Base-by-base conservation (phyloP, 148 eudicot species). In the Polygonum maritimum region DNA sequence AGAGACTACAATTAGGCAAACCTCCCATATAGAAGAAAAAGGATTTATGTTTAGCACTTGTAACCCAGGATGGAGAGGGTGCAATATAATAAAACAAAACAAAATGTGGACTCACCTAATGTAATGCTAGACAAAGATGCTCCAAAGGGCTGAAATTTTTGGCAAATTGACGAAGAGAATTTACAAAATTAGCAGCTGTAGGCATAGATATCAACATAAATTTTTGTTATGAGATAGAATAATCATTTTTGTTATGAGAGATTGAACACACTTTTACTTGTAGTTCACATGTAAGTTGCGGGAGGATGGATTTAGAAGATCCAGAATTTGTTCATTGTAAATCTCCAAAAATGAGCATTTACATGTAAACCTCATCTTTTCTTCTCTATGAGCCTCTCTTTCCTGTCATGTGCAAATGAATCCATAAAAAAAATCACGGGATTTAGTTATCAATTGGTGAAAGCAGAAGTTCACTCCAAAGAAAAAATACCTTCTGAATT, bases 331-430 rank as follows among this genome's bases (percentile, higher is more conserved):
- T 67, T 95, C 98, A 73, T 95, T 95, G 82, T 95, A 95, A 41
- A 95, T 95, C 83, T 95, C 98, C 77, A 95, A 77, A 81, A 95
- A 95, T 38, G 98, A 95, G 81, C 98, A 95, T 89, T 87, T 95
- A 83, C 98, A 92, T 21, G 89, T 90, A 76, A 89, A 95, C 49
- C 82, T 85, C 78, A 92, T 51, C 80, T 90, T 95, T 81, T 95
- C 98, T 77, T 92, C 98, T 85, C 96, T 82, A 1, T 96, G 96
- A 78, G 88, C 91, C 88, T 95, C 98, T 83, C 80, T 95, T 80
- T 95, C 98, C 98, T 95, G 84, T 70, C 39, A 79, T 33, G 75
- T 36, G 38, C 73, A 76, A 77, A 71, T 65, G 36, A 62, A 80
- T 62, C 35, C 69, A 72, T 19, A 26, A 72, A 76, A 26, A 76